A percentile compares a stretch with the other conserved stretches of the same genome.
Conservation (phyloP, 768 basidiomycete species). For the Phanerochaete carnosa region DNA sequence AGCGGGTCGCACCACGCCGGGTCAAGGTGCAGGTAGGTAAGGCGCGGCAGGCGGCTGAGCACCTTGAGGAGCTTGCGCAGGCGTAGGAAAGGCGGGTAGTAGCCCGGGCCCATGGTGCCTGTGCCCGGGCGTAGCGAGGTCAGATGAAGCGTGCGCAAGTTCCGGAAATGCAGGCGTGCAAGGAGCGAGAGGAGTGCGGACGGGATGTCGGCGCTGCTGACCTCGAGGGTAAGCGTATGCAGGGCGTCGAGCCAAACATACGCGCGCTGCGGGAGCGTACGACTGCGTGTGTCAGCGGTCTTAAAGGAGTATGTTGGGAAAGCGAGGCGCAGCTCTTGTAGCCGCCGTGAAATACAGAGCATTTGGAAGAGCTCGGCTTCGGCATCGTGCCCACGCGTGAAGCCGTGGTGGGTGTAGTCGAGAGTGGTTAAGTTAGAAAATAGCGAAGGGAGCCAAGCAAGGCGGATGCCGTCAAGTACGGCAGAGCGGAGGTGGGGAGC, state of each 20-base stretch:
- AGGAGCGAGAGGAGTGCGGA: conserved; percentile 54
- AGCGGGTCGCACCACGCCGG: conserved; percentile 23
- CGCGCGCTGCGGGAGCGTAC: conserved; percentile 26
- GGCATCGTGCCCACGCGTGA: conserved; percentile 54
- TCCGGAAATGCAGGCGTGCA: conserved; percentile 43
- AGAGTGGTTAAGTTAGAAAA: conserved; percentile 60
- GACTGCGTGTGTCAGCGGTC: conserved; percentile 22
- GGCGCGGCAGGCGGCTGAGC: conserved; percentile 19
- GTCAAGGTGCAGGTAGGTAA: conserved; percentile 19
- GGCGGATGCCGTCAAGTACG: conserved; percentile 60
- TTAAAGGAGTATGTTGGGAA: conserved; percentile 36
- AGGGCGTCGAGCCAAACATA: conserved; percentile 44
- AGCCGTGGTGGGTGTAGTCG: conserved; percentile 72
- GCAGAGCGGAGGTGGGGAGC: conserved; percentile 54
- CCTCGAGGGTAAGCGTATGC: conserved; percentile 42
- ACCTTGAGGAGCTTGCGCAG: conserved; percentile 21
- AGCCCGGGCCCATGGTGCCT: background rate
- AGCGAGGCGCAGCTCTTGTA: conserved; percentile 53
- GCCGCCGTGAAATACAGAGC: conserved; percentile 47
- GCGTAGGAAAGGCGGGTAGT: conserved; percentile 13
- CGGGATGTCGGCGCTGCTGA: conserved; percentile 56
- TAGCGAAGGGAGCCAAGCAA: conserved; percentile 60
- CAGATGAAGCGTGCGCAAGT: conserved; percentile 44
- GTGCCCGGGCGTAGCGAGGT: conserved; percentile 14
- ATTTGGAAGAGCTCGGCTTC: conserved; percentile 56